Evolutionary conservation across 2,329 filamentous ascomycete genomes (phyloP).

Genomic region (Sclerotinia spermophila): DNA sequence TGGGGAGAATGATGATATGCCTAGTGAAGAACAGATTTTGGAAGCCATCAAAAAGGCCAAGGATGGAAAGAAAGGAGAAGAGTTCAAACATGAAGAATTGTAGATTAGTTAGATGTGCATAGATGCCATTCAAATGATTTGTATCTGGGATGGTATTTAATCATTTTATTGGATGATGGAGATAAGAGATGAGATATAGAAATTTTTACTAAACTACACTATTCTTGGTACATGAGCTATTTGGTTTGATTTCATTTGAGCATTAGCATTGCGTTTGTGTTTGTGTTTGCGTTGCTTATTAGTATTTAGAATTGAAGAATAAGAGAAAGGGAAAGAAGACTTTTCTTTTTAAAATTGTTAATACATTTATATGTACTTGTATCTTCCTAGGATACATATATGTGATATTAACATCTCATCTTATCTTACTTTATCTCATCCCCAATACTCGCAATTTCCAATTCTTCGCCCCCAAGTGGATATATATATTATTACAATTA

Average conservation of each 20-base stretch:
- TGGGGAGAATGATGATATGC: constrained; percentile 44
- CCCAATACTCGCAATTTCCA: too few species aligned
- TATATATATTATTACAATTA: too few species aligned
- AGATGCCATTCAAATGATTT: neutral
- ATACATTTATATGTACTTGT: neutral
- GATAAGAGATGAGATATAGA: neutral
- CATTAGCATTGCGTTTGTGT: neutral
- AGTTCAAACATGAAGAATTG: constrained; percentile 27
- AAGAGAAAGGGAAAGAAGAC: neutral
- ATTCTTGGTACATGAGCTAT: neutral
- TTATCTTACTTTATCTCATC: too few species aligned
- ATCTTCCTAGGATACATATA: neutral
- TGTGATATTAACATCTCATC: neutral
- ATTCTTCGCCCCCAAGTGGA: too few species aligned
- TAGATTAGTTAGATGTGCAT: constrained; percentile 20
- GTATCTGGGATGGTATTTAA: neutral
- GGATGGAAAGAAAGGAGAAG: constrained; percentile 16
- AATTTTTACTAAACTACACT: neutral
- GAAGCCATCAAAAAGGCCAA: constrained; percentile 49
- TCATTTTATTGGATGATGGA: neutral
- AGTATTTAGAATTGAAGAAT: neutral
- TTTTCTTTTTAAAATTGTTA: neutral
- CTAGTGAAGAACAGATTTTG: constrained; percentile 48
- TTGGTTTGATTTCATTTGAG: neutral
- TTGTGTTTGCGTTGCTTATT: too few species aligned